These are phyloP conservation scores for Venturia effusa DNA, from an alignment of 2,329 filamentous ascomycete genomes.

Conservation along the genomic window DNA sequence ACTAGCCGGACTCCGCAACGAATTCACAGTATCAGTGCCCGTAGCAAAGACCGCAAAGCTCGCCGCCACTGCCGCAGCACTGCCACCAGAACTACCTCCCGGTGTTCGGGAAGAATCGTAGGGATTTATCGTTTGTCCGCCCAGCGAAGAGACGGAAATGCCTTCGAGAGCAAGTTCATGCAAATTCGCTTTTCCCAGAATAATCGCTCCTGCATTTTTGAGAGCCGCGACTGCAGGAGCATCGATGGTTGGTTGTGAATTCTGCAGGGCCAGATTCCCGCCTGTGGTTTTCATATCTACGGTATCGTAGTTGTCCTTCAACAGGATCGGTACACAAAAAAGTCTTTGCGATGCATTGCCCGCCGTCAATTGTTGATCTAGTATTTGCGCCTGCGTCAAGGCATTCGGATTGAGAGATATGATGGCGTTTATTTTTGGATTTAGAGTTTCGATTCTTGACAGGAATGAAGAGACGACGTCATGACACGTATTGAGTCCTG, in stretches of 20 bases:
- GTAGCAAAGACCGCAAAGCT: constrained; percentile 48
- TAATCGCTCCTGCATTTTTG: constrained; percentile 46
- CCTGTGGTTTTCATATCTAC: constrained; percentile 68
- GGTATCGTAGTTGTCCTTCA: constrained; percentile 63
- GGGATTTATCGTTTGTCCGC: constrained; percentile 55
- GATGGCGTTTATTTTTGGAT: background rate
- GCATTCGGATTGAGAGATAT: constrained; percentile 49
- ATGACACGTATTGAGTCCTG: constrained; percentile 42
- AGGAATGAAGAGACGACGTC: constrained; percentile 45
- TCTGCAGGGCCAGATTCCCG: constrained; percentile 57
- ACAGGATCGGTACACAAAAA: constrained; percentile 64
- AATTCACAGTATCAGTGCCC: constrained; percentile 54
- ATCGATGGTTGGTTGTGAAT: constrained; percentile 55
- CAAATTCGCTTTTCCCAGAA: constrained; percentile 15
- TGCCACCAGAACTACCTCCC: constrained; percentile 44
- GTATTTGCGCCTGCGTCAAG: constrained; percentile 46
- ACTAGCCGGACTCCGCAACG: constrained; percentile 47
- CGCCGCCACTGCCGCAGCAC: constrained; percentile 47
- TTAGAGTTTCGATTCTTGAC: constrained; percentile 17
- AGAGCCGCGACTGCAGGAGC: constrained; percentile 51
- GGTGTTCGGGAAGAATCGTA: constrained; percentile 56
- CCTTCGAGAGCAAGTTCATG: constrained; percentile 37
- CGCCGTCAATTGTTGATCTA: constrained; percentile 48
- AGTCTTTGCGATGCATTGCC: constrained; percentile 52
- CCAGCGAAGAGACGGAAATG: constrained; percentile 49